A percentile compares a stretch with the other conserved stretches of the same genome.
These are phyloP conservation scores for Paratinospora sagittata DNA, from an alignment of 164 flowering plant genomes.

Conservation along the genomic window DNA sequence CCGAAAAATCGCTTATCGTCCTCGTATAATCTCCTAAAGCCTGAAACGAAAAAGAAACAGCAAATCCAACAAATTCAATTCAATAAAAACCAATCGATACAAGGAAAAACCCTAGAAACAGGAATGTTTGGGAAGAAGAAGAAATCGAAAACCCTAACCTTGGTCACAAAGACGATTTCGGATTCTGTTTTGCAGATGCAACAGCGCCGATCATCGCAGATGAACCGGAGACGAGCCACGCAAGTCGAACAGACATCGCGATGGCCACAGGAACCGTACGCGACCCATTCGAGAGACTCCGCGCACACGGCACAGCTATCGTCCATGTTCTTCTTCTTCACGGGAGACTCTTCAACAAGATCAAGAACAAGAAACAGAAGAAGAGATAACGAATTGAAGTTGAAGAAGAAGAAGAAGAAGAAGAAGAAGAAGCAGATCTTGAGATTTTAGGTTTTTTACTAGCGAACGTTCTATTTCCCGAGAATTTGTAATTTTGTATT, in stretches of 20 bases:
- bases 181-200: conserved; percentile 86
- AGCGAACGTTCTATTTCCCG: too few relatives aligned
- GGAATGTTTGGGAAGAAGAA: background rate
- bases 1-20: conserved; percentile 57
- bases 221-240: conserved; percentile 87
- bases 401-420: too few relatives aligned
- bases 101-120: background rate
- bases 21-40: conserved; percentile 88
- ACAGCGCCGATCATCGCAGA: conserved; percentile 74
- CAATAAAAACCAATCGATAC: background rate
- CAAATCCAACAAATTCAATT: background rate
- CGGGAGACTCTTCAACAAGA: background rate
- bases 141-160: conserved; percentile 42
- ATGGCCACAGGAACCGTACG: conserved; percentile 83
- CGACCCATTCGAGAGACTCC: conserved; percentile 84
- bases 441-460: too few relatives aligned
- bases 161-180: conserved; percentile 68
- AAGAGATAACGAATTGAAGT: too few relatives aligned
- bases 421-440: too few relatives aligned
- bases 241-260: conserved; percentile 93
- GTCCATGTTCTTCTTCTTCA: conserved; percentile 45
- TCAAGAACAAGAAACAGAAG: background rate
- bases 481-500: too few relatives aligned
- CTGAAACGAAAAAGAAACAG: conserved; percentile 25
- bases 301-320: conserved; percentile 96